Evolutionary conservation across 2,329 filamentous ascomycete genomes (phyloP).

Genomic region (Claviceps digitariae): DNA sequence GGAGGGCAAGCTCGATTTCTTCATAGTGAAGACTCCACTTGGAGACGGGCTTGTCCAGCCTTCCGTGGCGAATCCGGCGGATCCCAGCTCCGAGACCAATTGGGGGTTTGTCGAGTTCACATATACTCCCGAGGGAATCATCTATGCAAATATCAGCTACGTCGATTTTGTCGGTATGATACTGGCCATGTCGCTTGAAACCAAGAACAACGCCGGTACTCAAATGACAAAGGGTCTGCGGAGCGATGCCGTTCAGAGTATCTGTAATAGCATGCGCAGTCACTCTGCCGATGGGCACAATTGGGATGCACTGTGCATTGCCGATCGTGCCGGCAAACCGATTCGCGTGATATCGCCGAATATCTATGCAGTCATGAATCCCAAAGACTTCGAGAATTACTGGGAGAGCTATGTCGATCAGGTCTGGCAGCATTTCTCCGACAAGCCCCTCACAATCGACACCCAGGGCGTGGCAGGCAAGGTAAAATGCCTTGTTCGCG

Average conservation of each 20-base stretch:
- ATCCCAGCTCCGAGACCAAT: constrained; percentile 28
- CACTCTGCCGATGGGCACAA: constrained; percentile 27
- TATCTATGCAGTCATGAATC: constrained; percentile 23
- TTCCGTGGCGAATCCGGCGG: constrained; percentile 27
- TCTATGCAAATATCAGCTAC: constrained; percentile 36
- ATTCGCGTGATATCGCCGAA: constrained; percentile 33
- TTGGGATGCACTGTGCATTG: constrained; percentile 33
- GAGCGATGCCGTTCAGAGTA: constrained; percentile 19
- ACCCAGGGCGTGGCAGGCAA: constrained; percentile 26
- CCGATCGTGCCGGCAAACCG: constrained; percentile 19
- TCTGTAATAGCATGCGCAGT: constrained; percentile 26
- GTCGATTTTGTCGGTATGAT: constrained; percentile 38
- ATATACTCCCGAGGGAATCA: constrained; percentile 21
- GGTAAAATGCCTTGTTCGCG: constrained; percentile 25
- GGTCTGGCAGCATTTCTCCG: constrained; percentile 31
- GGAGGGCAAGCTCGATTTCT: constrained; percentile 28
- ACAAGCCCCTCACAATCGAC: constrained; percentile 25
- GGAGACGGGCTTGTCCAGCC: constrained; percentile 33
- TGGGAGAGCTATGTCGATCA: constrained; percentile 31
- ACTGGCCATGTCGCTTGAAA: constrained; percentile 33
- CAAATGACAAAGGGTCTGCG: constrained; percentile 29
- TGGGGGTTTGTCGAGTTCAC: constrained; percentile 40
- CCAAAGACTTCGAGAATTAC: constrained; percentile 25
- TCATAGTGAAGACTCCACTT: constrained; percentile 19
- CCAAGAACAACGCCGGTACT: constrained; percentile 17